A percentile compares a stretch with the other conserved stretches of the same genome.
phyloP scores from a whole-genome alignment of 768 basidiomycete species.

The Russula dissimulans region DNA sequence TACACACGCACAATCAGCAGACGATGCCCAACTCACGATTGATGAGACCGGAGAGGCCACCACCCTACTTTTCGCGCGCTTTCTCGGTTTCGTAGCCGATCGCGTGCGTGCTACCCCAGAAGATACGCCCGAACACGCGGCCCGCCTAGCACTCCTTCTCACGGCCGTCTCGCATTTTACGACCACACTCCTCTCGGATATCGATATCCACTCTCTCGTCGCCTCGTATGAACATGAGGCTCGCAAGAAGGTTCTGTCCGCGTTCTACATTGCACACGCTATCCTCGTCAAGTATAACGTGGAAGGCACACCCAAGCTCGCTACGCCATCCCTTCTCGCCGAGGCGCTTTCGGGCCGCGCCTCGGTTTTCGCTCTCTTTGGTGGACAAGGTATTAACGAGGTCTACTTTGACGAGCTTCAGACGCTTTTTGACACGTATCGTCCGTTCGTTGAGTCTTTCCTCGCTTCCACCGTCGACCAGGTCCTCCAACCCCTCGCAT shows the following conservation, averaged over 20 bases:
- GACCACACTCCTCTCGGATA: constrained; percentile 54
- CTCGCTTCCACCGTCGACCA: constrained; percentile 51
- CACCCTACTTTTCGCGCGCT: constrained; percentile 73
- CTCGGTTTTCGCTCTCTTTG: constrained; percentile 87
- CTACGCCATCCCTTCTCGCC: constrained; percentile 59
- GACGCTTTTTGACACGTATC: constrained; percentile 84
- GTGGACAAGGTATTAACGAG: constrained; percentile 97
- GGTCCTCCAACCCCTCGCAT: constrained; percentile 63
- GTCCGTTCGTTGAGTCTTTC: constrained; percentile 72
- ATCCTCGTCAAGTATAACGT: constrained; percentile 51
- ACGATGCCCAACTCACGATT: constrained; percentile 49
- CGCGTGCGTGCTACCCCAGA: constrained; percentile 49
- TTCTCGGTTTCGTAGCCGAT: constrained; percentile 67
- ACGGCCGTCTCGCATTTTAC: constrained; percentile 75
- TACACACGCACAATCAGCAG: constrained; percentile 48
- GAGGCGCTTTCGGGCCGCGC: constrained; percentile 54
- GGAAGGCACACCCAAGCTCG: constrained; percentile 46
- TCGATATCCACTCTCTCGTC: constrained; percentile 77
- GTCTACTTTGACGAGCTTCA: constrained; percentile 97
- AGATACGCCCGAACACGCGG: constrained; percentile 30
- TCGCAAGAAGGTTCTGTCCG: constrained; percentile 64
- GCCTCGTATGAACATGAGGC: constrained; percentile 66
- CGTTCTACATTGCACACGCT: constrained; percentile 73
- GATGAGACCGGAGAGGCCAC: constrained; percentile 54
- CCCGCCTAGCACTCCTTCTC: constrained; percentile 58